Evolutionary conservation across 495 filamentous ascomycete genomes (phyloP).

Genomic region (Penicillium pulvis): DNA sequence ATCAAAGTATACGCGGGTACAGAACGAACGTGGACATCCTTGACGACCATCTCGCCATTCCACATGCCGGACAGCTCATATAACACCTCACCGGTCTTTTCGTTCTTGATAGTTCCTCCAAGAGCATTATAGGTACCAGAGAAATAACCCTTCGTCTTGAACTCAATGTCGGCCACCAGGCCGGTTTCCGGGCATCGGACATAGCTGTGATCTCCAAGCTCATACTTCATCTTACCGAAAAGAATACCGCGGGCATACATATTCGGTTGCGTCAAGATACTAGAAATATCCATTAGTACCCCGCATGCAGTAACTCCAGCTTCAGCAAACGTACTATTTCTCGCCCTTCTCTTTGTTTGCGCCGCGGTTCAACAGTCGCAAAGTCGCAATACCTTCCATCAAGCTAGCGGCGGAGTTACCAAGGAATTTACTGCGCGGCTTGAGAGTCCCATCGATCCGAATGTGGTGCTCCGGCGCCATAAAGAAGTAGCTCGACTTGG

Average conservation of each 20-base stretch:
- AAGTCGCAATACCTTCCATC: constrained; percentile 93
- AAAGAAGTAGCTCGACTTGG: constrained; percentile 99
- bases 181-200: constrained; percentile 89
- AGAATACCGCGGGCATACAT: constrained; percentile 99
- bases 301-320: neutral
- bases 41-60: constrained; percentile 92
- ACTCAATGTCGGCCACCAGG: constrained; percentile 90
- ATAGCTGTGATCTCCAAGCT: constrained; percentile 94
- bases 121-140: constrained; percentile 96
- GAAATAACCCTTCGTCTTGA: constrained; percentile 98
- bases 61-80: constrained; percentile 92
- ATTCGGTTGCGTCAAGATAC: constrained; percentile 93
- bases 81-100: constrained; percentile 77
- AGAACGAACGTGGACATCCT: constrained; percentile 69
- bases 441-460: constrained; percentile 91
- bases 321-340: constrained; percentile 69
- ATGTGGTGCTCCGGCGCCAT: constrained; percentile 96
- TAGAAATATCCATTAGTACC: constrained; percentile 33
- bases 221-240: constrained; percentile 99
- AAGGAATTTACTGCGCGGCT: constrained; percentile 94
- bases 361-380: constrained; percentile 79
- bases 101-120: constrained; percentile 88
- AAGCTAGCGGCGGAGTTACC: constrained; percentile 97
- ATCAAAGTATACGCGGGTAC: neutral
- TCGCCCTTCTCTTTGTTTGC: constrained; percentile 65